phyloP scores from a whole-genome alignment of 805 yeast genomes.

The fission yeast (Schizosaccharomyces pombe) region DNA sequence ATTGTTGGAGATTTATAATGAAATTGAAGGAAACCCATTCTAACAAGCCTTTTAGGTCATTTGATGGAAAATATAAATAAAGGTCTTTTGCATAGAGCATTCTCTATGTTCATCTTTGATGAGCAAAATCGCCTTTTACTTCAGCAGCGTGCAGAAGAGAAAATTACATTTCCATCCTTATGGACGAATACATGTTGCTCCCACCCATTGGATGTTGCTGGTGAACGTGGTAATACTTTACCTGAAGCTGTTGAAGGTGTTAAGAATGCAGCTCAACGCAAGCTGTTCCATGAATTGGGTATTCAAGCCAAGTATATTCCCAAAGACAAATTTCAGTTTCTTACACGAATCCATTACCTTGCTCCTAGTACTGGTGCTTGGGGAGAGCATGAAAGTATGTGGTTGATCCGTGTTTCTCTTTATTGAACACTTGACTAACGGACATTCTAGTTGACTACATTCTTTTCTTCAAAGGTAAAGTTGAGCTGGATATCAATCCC shows the following conservation, averaged over 20 bases:
- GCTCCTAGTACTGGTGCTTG: conserved; percentile 57
- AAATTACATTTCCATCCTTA: conserved; percentile 82
- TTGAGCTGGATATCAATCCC: conserved; percentile 32
- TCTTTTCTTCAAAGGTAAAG: conserved; percentile 40
- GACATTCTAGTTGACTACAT: conserved; percentile 64
- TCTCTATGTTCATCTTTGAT: conserved; percentile 82
- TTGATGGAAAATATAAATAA: conserved; percentile 64
- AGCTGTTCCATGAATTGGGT: conserved; percentile 82
- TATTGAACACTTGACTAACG: too few relatives aligned
- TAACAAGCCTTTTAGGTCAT: conserved; percentile 12
- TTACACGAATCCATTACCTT: conserved; percentile 86
- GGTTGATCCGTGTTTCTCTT: too few relatives aligned
- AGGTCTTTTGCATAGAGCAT: conserved; percentile 86
- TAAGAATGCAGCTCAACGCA: conserved; percentile 72
- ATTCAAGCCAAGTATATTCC: conserved; percentile 34
- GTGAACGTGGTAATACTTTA: conserved; percentile 51
- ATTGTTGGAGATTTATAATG: background rate
- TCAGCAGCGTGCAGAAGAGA: conserved; percentile 90
- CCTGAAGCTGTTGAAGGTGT: conserved; percentile 50
- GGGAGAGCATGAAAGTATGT: conserved; percentile 76
- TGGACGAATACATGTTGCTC: conserved; percentile 99
- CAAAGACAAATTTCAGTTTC: conserved; percentile 43
- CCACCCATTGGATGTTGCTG: conserved; percentile 69
- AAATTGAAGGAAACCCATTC: background rate
- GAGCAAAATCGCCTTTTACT: conserved; percentile 49